Base-by-base conservation (phyloP, 1,284 basidiomycete species). In the Pascua guehoae region DNA sequence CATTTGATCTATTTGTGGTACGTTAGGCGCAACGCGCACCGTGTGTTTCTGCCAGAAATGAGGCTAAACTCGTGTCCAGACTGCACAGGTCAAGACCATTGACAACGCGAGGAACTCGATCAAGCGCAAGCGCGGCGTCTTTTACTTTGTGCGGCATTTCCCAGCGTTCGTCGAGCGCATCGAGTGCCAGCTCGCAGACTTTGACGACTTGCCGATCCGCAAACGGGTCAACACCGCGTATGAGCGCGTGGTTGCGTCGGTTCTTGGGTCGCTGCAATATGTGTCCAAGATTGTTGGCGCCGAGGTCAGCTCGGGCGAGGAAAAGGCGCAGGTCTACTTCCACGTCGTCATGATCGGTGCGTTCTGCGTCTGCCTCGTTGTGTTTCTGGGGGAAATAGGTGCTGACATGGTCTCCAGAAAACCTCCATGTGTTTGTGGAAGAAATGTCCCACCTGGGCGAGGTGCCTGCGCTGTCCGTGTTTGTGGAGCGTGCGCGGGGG, bases 241-340 rank as follows among this genome's bases (percentile, higher is more conserved):
- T 71, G 91, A 92, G 67, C 86, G 83, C 65, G 88, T 98, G 47
- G 88, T 91, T 38, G 84, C 88, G 57, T 81, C 86, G 32, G 95
- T 98, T 84, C 94, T 98, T 66, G 91, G 92, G 47, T 87, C 86
- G 15, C 77, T 98, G 53, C 93, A 94, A 77, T 91, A 96, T 60
- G 91, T 97, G 84, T 92, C 92, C 11, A 95, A 93, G 73, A 79
- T 92, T 79, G 88, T 91, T 56, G 88, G 88, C 1, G 89, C 70
- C 0, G 73, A 74, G 37, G 68, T 67, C 10, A 69, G 88, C 64
- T 74, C 70, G 18, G 87, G 85, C 0, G 93, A 96, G 68, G 95
- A 95, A 76, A 98, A 98, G 76, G 92, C 92, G 1, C 91, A 95
- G 71, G 81, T 98, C 53, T 97, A 98, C 73, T 96, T 94, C 68